These are phyloP conservation scores for Cytospora mali DNA, from an alignment of 2,329 filamentous ascomycete genomes.

Conservation along the genomic window DNA sequence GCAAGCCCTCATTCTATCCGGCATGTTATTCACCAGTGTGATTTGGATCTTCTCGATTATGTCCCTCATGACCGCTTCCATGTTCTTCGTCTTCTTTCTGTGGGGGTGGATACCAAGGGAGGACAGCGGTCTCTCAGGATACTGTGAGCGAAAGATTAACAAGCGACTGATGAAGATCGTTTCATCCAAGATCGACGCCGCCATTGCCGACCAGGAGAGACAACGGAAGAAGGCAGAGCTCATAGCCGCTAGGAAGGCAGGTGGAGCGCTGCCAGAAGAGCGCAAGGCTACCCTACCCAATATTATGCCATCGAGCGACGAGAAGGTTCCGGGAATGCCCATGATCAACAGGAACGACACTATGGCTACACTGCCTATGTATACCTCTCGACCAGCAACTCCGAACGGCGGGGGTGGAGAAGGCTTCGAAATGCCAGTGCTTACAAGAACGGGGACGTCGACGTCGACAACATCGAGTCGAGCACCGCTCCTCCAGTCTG, in stretches of 20 bases:
- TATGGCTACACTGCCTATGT: slow-evolving; percentile 62
- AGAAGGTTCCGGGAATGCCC: slow-evolving; percentile 62
- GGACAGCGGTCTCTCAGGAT: slow-evolving; percentile 79
- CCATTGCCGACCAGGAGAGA: slow-evolving; percentile 75
- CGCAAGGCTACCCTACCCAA: slow-evolving; percentile 69
- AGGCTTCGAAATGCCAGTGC: slow-evolving; percentile 53
- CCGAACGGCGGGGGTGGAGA: slow-evolving; percentile 39
- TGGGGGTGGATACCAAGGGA: slow-evolving; percentile 86
- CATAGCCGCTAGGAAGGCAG: slow-evolving; percentile 56
- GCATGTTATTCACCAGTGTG: slow-evolving; percentile 90
- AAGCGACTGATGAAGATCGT: slow-evolving; percentile 83
- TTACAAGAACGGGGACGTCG: slow-evolving; percentile 39
- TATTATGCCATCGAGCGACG: slow-evolving; percentile 44
- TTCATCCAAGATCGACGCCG: slow-evolving; percentile 83
- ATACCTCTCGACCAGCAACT: slow-evolving; percentile 62
- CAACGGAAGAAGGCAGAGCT: slow-evolving; percentile 56
- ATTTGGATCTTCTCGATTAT: slow-evolving; percentile 86
- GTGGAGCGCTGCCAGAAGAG: slow-evolving; percentile 52
- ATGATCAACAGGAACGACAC: slow-evolving; percentile 62
- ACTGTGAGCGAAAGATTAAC: slow-evolving; percentile 92
- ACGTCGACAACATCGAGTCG: slow-evolving; percentile 34
- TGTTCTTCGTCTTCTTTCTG: slow-evolving; percentile 86
- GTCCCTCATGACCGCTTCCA: slow-evolving; percentile 69
- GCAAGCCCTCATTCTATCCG: slow-evolving; percentile 80
- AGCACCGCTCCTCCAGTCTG: slow-evolving; percentile 36